Conservation (phyloP, 768 basidiomycete genomes). For the Lactarius hatsudake region DNA sequence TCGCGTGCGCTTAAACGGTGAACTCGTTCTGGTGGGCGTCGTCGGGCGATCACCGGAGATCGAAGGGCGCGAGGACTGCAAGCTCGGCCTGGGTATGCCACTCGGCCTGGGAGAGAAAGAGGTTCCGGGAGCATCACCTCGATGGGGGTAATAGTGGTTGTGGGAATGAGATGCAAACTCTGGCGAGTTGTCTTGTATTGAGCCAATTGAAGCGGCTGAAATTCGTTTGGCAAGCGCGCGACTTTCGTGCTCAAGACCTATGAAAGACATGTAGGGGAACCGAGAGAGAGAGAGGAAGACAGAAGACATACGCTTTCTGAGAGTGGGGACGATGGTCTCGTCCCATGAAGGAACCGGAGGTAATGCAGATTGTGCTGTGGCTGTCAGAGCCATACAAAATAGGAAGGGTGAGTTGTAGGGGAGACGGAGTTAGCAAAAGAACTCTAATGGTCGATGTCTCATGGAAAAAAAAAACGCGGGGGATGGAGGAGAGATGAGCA, state of each 20-base stretch:
- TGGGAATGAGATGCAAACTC: conserved; percentile 28
- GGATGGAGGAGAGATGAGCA: background rate
- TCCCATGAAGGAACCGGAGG: conserved; percentile 62
- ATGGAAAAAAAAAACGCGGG: conserved; percentile 13
- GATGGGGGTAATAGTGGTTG: conserved; percentile 28
- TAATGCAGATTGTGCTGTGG: conserved; percentile 39
- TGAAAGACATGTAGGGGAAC: conserved; percentile 21
- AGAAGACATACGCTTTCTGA: conserved; percentile 53
- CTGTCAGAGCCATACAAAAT: conserved; percentile 43
- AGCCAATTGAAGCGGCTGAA: conserved; percentile 67
- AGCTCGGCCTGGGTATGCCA: conserved; percentile 49
- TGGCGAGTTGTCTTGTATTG: conserved; percentile 44
- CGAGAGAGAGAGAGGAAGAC: conserved; percentile 18
- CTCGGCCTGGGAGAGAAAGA: conserved; percentile 37
- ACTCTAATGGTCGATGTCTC: conserved; percentile 16
- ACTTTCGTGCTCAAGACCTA: conserved; percentile 81
- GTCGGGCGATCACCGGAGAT: conserved; percentile 28
- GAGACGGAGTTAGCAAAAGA: conserved; percentile 8
- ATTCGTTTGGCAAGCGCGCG: conserved; percentile 72
- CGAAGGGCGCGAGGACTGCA: conserved; percentile 39
- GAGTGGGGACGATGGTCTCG: conserved; percentile 75
- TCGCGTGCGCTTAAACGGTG: conserved; percentile 48
- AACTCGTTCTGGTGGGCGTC: conserved; percentile 17
- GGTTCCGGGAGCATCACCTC: conserved; percentile 28
- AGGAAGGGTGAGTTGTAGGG: background rate